Percentiles rank a stretch among this genome's conserved stretches.
Evolutionary conservation across 306 rosid species (phyloP).

Genomic region (Senna siamea): DNA sequence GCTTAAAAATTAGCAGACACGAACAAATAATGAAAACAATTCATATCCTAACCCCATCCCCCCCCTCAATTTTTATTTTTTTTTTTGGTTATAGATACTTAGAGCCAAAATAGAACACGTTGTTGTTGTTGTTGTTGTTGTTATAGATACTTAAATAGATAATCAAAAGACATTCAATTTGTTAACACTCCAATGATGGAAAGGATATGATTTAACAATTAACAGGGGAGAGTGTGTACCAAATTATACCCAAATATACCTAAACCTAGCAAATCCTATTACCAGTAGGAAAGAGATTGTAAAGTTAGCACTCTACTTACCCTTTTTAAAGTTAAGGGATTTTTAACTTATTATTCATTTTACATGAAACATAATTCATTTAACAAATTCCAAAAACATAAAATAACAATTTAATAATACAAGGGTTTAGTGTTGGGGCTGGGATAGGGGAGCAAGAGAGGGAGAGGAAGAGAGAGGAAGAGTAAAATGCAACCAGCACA

Average conservation of each 20-base stretch:
- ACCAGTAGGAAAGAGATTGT: neutral
- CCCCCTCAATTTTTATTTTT: neutral
- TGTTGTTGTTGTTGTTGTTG: too few relatives aligned
- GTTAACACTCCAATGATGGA: neutral
- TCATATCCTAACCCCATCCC: too few relatives aligned
- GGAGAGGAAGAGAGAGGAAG: neutral
- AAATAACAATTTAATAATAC: neutral
- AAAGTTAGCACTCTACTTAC: conserved; percentile 3
- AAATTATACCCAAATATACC: neutral
- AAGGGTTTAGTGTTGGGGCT: neutral
- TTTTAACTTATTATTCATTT: neutral
- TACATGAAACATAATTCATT: conserved; percentile 7
- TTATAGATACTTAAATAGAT: neutral
- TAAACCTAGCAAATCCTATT: conserved; percentile 7
- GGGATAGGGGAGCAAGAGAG: conserved; percentile 16
- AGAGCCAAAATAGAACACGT: too few relatives aligned
- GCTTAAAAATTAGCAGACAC: conserved; percentile 1
- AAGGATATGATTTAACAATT: neutral
- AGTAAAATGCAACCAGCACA: conserved; percentile 28
- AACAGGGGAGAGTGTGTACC: neutral
- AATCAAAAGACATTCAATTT: too few relatives aligned
- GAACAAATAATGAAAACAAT: neutral
- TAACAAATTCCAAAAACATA: conserved; percentile 13
- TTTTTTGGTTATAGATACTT: neutral
- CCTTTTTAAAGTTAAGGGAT: conserved; percentile 1